Conservation (phyloP, 1,139 yeast genomes). For the Yamadazyma taylorii region DNA sequence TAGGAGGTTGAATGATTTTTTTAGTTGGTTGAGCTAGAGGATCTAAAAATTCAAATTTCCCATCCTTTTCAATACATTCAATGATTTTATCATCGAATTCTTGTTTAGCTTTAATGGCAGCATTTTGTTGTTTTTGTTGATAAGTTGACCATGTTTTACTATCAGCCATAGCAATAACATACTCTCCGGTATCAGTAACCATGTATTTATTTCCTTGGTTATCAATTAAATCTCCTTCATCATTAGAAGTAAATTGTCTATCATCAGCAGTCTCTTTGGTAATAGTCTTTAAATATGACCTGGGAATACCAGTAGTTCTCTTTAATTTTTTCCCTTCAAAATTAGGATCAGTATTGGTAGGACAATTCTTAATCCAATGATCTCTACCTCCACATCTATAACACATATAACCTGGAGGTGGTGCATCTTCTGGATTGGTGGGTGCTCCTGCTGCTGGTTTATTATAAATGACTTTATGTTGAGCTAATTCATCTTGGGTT, state of each 20-base stretch:
- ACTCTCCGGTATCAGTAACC: constrained; percentile 93
- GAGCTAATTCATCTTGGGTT: constrained; percentile 87
- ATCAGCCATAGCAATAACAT: constrained; percentile 93
- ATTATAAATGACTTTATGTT: constrained; percentile 62
- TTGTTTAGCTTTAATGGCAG: constrained; percentile 48
- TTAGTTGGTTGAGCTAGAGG: constrained; percentile 60
- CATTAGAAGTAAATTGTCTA: constrained; percentile 44
- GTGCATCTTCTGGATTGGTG: constrained; percentile 60
- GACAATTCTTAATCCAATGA: constrained; percentile 96
- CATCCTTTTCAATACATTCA: constrained; percentile 39
- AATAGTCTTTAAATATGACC: constrained; percentile 82
- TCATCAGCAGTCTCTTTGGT: constrained; percentile 54
- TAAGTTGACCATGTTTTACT: constrained; percentile 87
- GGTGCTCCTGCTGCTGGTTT: constrained; percentile 40
- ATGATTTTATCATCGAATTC: constrained; percentile 41
- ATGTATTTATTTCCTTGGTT: constrained; percentile 70
- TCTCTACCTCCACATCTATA: constrained; percentile 96
- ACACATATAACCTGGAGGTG: constrained; percentile 95
- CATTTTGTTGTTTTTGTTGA: constrained; percentile 65
- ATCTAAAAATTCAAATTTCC: constrained; percentile 48
- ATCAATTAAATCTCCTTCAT: constrained; percentile 52
- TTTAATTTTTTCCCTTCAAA: constrained; percentile 91
- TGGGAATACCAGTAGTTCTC: constrained; percentile 96
- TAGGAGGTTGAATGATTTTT: constrained; percentile 63
- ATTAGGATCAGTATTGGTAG: constrained; percentile 87